Base-by-base conservation (phyloP, 495 filamentous ascomycete genomes). In the Penicillium goetzii region DNA sequence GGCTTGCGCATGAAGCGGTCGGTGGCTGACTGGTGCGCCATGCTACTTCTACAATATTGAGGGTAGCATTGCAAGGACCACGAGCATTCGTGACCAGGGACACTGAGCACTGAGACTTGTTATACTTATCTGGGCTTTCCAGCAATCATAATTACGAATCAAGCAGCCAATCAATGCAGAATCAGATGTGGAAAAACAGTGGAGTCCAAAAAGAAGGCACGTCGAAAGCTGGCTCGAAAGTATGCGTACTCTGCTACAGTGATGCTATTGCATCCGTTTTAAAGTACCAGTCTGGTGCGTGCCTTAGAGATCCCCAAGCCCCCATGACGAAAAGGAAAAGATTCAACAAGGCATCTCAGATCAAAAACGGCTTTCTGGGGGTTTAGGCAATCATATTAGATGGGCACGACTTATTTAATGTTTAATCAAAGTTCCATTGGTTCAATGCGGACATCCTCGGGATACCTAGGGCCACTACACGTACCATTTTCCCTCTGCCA, bases 401-500 rank as follows among this genome's bases (percentile, higher is more conserved):
- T 28, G 14, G 25, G 4, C 7, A 30, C 26, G 30, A 28, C 21
- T 26, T 51, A 28, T 25, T n/a, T 51, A 51, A 51, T 51, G 47
- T 51, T 7, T 51, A 51, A 51, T 51, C 12, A 15, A 9, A 51
- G 7, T 30, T 51, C 30, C 30, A 32, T 30, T 15, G 23, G 3
- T 26, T 8, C 19, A 17, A 17, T 30, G 14, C 12, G 5, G n/a
- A 47, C 43, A 4, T 21, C 43, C 21, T 36, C 34, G 34, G 41
- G 4, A 17, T 21, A n/a, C n/a, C n/a, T n/a, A n/a, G n/a, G n/a
- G n/a, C n/a, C n/a, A n/a, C n/a, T n/a, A n/a, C n/a, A n/a, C n/a
- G n/a, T n/a, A n/a, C n/a, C n/a, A n/a, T 30, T 30, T 30, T 30
- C 6, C 28, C 28, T 58, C 32, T 60, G 58, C 32, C 33, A 36